A percentile compares a stretch with the other conserved stretches of the same genome.
phyloP scores from a whole-genome alignment of 2,329 filamentous ascomycete species.

The Arthroderma sp. region DNA sequence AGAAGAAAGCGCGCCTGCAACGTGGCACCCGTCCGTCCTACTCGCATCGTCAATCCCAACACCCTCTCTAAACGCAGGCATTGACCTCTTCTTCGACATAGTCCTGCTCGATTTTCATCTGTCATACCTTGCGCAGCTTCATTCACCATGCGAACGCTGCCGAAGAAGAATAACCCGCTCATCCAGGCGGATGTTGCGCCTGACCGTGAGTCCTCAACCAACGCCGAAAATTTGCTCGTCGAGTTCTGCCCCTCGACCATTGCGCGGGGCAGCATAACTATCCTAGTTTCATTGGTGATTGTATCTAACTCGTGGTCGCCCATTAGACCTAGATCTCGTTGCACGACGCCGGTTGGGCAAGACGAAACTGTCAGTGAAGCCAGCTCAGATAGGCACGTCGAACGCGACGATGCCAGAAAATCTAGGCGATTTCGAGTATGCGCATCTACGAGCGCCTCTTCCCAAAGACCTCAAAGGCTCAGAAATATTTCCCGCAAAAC shows the following conservation, averaged over 20 bases:
- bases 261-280: too few relatives aligned
- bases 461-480: constrained; percentile 78
- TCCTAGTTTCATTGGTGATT: not conserved
- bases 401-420: constrained; percentile 61
- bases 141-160: constrained; percentile 32
- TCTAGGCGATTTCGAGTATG: constrained; percentile 84
- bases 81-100: not conserved
- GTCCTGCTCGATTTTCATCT: not conserved
- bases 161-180: constrained; percentile 34
- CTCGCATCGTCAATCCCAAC: constrained; percentile 2
- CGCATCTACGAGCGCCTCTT: constrained; percentile 80
- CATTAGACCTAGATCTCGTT: constrained; percentile 58
- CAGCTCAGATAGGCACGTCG: constrained; percentile 55
- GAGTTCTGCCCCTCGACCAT: too few relatives aligned
- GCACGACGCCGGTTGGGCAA: constrained; percentile 78
- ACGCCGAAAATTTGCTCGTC: too few relatives aligned
- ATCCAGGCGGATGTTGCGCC: constrained; percentile 31
- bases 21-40: constrained; percentile 25
- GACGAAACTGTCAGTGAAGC: constrained; percentile 76
- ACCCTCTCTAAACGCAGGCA: constrained; percentile 1
- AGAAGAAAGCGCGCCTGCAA: constrained; percentile 29
- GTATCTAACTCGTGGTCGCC: not conserved
- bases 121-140: not conserved
- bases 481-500: constrained; percentile 68
- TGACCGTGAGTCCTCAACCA: constrained; percentile 27